phyloP scores from a whole-genome alignment of 192 early-diverging fungal genomes.

The Podila clonocystis region DNA sequence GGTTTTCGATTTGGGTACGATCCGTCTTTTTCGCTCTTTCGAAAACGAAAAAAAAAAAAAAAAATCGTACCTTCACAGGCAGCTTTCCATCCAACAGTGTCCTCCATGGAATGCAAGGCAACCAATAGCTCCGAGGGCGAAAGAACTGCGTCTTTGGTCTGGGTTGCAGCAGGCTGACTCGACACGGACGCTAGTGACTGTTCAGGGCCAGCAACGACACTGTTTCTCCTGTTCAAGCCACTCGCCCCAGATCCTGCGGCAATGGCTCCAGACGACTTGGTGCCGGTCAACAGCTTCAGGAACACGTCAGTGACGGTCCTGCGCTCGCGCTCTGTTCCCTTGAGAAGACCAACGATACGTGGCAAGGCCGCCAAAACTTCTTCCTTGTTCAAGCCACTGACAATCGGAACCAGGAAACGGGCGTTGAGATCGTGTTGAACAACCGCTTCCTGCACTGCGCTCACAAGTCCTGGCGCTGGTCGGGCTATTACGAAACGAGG shows the following conservation, averaged over 20 bases:
- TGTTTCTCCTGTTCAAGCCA: not conserved
- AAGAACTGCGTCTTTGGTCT: constrained; percentile 36
- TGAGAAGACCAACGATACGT: constrained; percentile 68
- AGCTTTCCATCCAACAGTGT: constrained; percentile 68
- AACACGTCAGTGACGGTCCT: constrained; percentile 71
- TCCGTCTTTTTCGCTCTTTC: too few species aligned
- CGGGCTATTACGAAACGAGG: constrained; percentile 30
- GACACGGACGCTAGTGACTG: not conserved
- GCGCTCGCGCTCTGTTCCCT: constrained; percentile 69
- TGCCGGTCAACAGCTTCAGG: constrained; percentile 62
- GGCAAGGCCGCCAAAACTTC: constrained; percentile 69
- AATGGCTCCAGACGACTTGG: not conserved
- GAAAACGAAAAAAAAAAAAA: too few species aligned
- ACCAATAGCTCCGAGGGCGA: constrained; percentile 76
- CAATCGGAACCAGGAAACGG: constrained; percentile 74
- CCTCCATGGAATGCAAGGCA: constrained; percentile 75
- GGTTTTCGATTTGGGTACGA: too few species aligned
- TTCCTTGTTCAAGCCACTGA: constrained; percentile 67
- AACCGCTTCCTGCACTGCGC: constrained; percentile 62
- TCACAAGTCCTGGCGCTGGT: constrained; percentile 63
- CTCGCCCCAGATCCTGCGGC: not conserved
- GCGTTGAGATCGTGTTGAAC: constrained; percentile 66
- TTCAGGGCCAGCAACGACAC: not conserved
- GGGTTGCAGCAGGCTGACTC: constrained; percentile 10
- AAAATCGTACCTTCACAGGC: constrained; percentile 69